phyloP scores from a whole-genome alignment of 2,329 filamentous ascomycete species.

The Pseudocercospora crystallina region DNA sequence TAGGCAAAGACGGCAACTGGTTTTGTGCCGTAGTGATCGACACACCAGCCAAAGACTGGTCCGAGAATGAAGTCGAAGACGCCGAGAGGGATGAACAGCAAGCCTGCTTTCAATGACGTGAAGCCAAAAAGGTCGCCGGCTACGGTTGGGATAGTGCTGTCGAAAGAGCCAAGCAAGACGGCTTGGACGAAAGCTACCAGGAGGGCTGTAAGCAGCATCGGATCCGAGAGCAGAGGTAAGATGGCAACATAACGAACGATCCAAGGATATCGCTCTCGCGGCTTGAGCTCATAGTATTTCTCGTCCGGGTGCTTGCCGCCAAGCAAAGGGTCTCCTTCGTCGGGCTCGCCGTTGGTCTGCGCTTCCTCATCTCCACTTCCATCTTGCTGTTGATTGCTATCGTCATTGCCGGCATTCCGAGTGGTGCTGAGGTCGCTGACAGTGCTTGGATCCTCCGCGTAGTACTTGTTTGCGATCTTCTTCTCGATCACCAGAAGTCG shows the following conservation, averaged over 20 bases:
- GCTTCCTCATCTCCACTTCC: constrained; percentile 3
- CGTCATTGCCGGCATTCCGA: constrained; percentile 14
- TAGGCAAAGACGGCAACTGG: constrained; percentile 44
- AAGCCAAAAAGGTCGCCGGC: constrained; percentile 47
- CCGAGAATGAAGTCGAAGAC: constrained; percentile 47
- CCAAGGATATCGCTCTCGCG: constrained; percentile 37
- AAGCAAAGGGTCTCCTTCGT: constrained; percentile 43
- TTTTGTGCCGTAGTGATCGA: constrained; percentile 49
- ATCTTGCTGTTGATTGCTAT: constrained; percentile 16
- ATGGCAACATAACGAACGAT: constrained; percentile 49
- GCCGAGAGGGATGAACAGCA: constrained; percentile 49
- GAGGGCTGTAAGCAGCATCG: constrained; percentile 42
- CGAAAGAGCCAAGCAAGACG: constrained; percentile 43
- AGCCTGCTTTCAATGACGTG: constrained; percentile 44
- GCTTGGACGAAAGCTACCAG: constrained; percentile 48
- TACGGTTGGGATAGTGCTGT: constrained; percentile 49
- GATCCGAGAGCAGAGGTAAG: constrained; percentile 43
- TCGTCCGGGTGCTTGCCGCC: constrained; percentile 33
- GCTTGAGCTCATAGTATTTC: constrained; percentile 45
- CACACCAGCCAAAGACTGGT: constrained; percentile 49
- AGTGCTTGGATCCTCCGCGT: constrained; percentile 29
- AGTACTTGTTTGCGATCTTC: constrained; percentile 53
- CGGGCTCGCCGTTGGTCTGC: constrained; percentile 7
- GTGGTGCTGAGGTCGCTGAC: constrained; percentile 21
- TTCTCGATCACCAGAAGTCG: constrained; percentile 64